A percentile compares a stretch with the other conserved stretches of the same genome.
Conservation (phyloP, 139 green algal species). For the Volvox africanus region DNA sequence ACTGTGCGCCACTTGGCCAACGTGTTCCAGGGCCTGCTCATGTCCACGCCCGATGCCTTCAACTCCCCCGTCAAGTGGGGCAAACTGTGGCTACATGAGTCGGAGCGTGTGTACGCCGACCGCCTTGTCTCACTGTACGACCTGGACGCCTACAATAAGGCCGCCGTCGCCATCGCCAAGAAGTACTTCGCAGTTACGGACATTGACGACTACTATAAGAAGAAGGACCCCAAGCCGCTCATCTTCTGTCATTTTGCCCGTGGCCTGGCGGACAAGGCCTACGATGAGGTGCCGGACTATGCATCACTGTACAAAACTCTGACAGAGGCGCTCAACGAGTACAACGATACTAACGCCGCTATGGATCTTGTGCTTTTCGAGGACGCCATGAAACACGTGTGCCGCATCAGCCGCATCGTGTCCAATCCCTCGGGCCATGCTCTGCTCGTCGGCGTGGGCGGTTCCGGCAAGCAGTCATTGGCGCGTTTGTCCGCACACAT, state of each 20-base stretch:
- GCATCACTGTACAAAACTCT: constrained; percentile 81
- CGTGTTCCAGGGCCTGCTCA: constrained; percentile 92
- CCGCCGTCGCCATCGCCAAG: constrained; percentile 78
- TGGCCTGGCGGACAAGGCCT: constrained; percentile 80
- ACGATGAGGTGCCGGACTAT: constrained; percentile 82
- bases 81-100: constrained; percentile 93
- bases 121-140: constrained; percentile 79
- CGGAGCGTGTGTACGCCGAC: constrained; percentile 88
- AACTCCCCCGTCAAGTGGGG: constrained; percentile 81
- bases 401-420: constrained; percentile 88
- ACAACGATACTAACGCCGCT: constrained; percentile 93
- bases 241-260: constrained; percentile 92
- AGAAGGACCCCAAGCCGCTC: constrained; percentile 88
- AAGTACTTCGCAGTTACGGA: constrained; percentile 86
- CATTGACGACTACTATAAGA: constrained; percentile 92
- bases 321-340: constrained; percentile 85
- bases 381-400: constrained; percentile 93
- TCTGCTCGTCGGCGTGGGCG: constrained; percentile 91
- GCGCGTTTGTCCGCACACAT: constrained; percentile 84
- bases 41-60: constrained; percentile 82
- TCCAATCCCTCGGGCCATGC: constrained; percentile 88
- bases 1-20: constrained; percentile 89
- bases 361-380: constrained; percentile 95
- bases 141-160: constrained; percentile 86
- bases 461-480: constrained; percentile 89